A percentile compares a stretch with the other conserved stretches of the same genome.
phyloP scores from a whole-genome alignment of 164 flowering plant genomes.

The Dillenia suffruticosa region DNA sequence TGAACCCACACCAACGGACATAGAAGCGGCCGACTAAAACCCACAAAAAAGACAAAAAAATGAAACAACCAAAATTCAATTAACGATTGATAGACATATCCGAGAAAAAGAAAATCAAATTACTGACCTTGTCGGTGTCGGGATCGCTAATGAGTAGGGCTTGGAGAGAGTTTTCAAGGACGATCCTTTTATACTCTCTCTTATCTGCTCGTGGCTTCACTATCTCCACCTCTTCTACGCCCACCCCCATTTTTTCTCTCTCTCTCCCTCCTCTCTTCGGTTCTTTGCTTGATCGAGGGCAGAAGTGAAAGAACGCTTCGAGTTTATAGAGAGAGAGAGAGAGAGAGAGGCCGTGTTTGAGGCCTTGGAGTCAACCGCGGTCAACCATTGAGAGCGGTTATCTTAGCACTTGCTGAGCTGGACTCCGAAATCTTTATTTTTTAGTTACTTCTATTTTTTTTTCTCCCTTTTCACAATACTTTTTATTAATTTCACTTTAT shows the following conservation, averaged over 20 bases:
- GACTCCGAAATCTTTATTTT: too few species aligned
- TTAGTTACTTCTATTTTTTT: too few species aligned
- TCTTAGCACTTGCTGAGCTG: too few species aligned
- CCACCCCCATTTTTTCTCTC: slow-evolving; percentile 40
- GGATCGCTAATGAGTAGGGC: slow-evolving; percentile 93
- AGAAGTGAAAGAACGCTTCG: background rate
- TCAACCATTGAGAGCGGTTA: too few species aligned
- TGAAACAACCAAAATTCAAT: background rate
- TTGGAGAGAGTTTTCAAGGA: slow-evolving; percentile 68
- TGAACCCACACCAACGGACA: slow-evolving; percentile 80
- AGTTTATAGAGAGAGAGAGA: background rate
- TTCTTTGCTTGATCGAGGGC: too few species aligned
- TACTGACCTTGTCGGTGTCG: slow-evolving; percentile 79
- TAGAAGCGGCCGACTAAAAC: slow-evolving; percentile 81
- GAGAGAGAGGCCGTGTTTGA: background rate
- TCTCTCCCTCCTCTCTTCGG: background rate
- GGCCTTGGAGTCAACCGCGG: too few species aligned
- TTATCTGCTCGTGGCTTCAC: slow-evolving; percentile 77
- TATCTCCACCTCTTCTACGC: slow-evolving; percentile 43
- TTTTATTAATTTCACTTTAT: too few species aligned
- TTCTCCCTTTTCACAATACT: too few species aligned
- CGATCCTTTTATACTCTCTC: slow-evolving; percentile 71
- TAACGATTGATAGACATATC: background rate
- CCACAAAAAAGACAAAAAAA: slow-evolving; percentile 5
- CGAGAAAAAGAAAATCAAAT: background rate